These are phyloP conservation scores for Arthrobotrys entomopaga DNA, from an alignment of 2,329 filamentous ascomycete species.

Conservation along the genomic window DNA sequence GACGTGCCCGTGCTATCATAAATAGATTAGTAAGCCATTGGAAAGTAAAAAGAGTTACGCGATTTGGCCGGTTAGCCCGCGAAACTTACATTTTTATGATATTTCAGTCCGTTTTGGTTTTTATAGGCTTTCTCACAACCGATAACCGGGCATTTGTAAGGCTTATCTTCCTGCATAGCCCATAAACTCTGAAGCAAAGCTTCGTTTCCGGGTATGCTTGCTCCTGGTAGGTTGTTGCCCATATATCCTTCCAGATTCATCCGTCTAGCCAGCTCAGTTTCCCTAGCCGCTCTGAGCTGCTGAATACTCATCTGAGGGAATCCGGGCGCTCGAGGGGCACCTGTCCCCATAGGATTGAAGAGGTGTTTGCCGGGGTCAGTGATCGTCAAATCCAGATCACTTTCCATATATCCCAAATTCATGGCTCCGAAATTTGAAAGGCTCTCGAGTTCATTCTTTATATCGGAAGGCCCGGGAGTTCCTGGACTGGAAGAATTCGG, in stretches of 20 bases:
- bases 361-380: slow-evolving; percentile 61
- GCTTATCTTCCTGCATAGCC: slow-evolving; percentile 90
- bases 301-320: slow-evolving; percentile 71
- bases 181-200: slow-evolving; percentile 60
- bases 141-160: slow-evolving; percentile 96
- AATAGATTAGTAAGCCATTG: slow-evolving; percentile 45
- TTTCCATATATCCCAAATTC: slow-evolving; percentile 71
- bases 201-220: slow-evolving; percentile 55
- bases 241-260: slow-evolving; percentile 58
- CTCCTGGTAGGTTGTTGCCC: slow-evolving; percentile 60
- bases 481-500: slow-evolving; percentile 75
- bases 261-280: slow-evolving; percentile 59
- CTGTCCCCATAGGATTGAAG: slow-evolving; percentile 55
- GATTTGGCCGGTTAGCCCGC: slow-evolving; percentile 3
- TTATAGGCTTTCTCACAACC: slow-evolving; percentile 99
- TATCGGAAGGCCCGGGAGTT: slow-evolving; percentile 69
- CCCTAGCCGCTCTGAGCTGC: slow-evolving; percentile 66
- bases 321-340: slow-evolving; percentile 44
- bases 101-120: slow-evolving; percentile 98
- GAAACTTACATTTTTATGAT: slow-evolving; percentile 73
- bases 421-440: slow-evolving; percentile 67
- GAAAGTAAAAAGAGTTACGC: background rate
- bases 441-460: slow-evolving; percentile 78
- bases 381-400: slow-evolving; percentile 65
- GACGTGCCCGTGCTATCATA: slow-evolving; percentile 79